Conservation (phyloP, 2,329 filamentous ascomycete species). For the Ophiostoma sp. region DNA sequence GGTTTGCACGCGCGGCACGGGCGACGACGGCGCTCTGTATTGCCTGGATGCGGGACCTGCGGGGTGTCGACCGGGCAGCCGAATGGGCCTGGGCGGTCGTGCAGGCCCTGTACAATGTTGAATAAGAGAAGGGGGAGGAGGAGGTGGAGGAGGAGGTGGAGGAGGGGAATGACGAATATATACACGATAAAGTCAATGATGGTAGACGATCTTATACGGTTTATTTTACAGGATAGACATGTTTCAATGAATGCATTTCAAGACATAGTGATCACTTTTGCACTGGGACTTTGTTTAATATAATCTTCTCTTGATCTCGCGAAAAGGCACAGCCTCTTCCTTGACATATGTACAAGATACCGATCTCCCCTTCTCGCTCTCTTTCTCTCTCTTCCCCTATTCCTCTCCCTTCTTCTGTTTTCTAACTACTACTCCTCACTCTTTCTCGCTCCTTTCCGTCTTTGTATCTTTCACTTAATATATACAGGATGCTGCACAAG, state of each 20-base stretch:
- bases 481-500: background rate
- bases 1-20: slow-evolving; percentile 53
- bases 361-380: background rate
- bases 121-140: slow-evolving; percentile 35
- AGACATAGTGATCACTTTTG: background rate
- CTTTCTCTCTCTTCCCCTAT: background rate
- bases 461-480: background rate
- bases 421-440: background rate
- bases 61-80: slow-evolving; percentile 54
- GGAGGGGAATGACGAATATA: background rate
- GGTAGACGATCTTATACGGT: background rate
- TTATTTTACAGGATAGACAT: background rate
- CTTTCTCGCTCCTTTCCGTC: background rate
- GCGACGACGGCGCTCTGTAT: slow-evolving; percentile 55
- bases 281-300: slow-evolving; percentile 18
- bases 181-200: background rate
- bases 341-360: slow-evolving; percentile 13
- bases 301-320: slow-evolving; percentile 6
- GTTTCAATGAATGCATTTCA: background rate
- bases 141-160: background rate
- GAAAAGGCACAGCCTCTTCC: slow-evolving; percentile 14
- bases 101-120: slow-evolving; percentile 47
- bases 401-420: background rate
- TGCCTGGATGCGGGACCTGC: slow-evolving; percentile 61
- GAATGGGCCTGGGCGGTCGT: slow-evolving; percentile 57